phyloP scores from a whole-genome alignment of 306 rosid genomes.

The Senna siamea region DNA sequence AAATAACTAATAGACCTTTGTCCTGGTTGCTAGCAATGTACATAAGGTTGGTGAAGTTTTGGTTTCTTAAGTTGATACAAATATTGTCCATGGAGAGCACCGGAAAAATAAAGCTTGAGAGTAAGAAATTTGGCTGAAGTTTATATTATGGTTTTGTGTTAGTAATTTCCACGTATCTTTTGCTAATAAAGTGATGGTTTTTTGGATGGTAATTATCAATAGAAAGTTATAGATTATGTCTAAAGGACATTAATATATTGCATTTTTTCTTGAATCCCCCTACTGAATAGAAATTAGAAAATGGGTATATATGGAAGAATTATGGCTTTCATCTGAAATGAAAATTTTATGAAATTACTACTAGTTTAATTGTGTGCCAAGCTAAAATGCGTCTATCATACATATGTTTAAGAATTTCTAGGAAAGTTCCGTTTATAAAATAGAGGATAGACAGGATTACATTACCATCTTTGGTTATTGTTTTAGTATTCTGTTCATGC shows the following conservation, averaged over 20 bases:
- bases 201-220: too few relatives aligned
- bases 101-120: not conserved
- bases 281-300: too few relatives aligned
- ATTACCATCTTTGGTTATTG: not conserved
- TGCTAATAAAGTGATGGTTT: not conserved
- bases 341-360: not conserved
- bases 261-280: too few relatives aligned
- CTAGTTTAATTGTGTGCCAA: not conserved
- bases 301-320: not conserved
- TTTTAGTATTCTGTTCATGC: not conserved
- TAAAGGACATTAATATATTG: not conserved
- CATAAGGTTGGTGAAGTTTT: not conserved
- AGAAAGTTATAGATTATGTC: not conserved
- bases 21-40: not conserved
- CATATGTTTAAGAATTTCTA: not conserved
- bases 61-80: not conserved
- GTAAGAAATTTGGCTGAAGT: not conserved
- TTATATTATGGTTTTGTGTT: not conserved
- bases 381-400: not conserved
- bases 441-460: not conserved
- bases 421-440: not conserved
- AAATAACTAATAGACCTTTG: not conserved
- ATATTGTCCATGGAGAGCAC: not conserved
- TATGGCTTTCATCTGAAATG: not conserved
- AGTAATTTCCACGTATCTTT: not conserved